A percentile compares a stretch with the other conserved stretches of the same genome.
Evolutionary conservation across 2,329 filamentous ascomycete genomes (phyloP).

Genomic region (Zymoseptoria tritici): DNA sequence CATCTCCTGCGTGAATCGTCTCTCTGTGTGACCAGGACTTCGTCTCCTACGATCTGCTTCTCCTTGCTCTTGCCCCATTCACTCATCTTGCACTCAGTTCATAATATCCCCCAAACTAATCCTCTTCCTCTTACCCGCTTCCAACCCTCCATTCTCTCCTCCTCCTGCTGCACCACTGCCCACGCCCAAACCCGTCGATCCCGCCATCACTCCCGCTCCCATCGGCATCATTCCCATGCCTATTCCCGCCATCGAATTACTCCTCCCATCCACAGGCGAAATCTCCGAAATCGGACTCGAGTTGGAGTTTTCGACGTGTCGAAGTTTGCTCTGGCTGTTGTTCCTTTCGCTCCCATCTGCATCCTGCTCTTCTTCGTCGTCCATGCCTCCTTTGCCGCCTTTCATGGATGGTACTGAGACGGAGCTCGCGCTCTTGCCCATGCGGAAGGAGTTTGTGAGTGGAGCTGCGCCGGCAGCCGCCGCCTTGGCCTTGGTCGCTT

Average conservation of each 20-base stretch:
- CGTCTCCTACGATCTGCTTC: neutral
- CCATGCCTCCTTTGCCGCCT: conserved; percentile 18
- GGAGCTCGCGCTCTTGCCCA: neutral
- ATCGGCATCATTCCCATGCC: neutral
- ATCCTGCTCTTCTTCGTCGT: conserved; percentile 10
- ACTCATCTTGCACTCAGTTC: too few species aligned
- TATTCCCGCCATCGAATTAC: conserved; percentile 12
- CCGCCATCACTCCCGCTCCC: neutral
- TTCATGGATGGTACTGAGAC: neutral
- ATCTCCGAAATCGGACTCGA: conserved; percentile 17
- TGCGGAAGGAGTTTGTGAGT: conserved; percentile 17
- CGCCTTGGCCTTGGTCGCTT: conserved; percentile 4
- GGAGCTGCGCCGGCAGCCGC: conserved; percentile 2
- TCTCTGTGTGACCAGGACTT: neutral
- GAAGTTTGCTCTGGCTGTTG: conserved; percentile 20
- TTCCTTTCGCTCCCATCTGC: conserved; percentile 7
- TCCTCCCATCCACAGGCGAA: conserved; percentile 18
- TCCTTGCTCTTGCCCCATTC: too few species aligned
- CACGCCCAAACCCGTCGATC: neutral
- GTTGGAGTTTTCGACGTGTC: conserved; percentile 19
- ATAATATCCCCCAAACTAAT: neutral
- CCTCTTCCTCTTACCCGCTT: neutral
- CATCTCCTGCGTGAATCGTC: neutral
- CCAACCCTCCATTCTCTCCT: neutral
- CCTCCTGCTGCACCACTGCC: neutral